Percentiles rank a stretch among this genome's conserved stretches.
phyloP scores from a whole-genome alignment of 2,329 filamentous ascomycete genomes.

The Talaromyces verruculosus region DNA sequence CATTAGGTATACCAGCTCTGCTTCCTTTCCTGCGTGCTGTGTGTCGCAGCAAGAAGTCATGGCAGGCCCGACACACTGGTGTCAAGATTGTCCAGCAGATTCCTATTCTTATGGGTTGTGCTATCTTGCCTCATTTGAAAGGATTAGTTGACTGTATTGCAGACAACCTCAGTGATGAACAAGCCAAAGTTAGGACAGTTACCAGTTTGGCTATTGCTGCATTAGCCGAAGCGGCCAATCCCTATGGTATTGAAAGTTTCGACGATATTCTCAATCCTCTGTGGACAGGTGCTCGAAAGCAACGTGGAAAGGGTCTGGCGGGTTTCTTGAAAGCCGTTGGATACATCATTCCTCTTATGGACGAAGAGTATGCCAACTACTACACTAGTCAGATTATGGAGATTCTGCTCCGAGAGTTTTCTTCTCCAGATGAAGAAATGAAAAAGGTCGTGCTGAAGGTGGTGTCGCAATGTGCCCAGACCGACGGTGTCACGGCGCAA shows the following conservation, averaged over 20 bases:
- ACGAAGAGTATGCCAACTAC: constrained; percentile 99
- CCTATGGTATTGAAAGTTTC: constrained; percentile 98
- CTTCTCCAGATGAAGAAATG: constrained; percentile 98
- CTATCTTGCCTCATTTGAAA: constrained; percentile 91
- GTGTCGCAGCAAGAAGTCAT: constrained; percentile 97
- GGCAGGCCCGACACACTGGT: constrained; percentile 95
- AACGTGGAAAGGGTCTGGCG: constrained; percentile 91
- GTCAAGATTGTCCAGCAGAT: constrained; percentile 99
- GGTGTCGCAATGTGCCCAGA: constrained; percentile 90
- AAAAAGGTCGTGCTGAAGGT: constrained; percentile 99
- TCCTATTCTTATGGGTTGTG: constrained; percentile 97
- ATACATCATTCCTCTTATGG: constrained; percentile 98
- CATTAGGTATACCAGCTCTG: constrained; percentile 90
- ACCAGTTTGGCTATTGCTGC: constrained; percentile 94
- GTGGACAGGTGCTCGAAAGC: constrained; percentile 94
- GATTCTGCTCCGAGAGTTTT: constrained; percentile 91
- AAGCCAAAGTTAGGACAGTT: constrained; percentile 95
- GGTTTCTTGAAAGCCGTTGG: constrained; percentile 97
- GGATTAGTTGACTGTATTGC: constrained; percentile 95
- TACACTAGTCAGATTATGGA: constrained; percentile 99
- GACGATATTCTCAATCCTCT: constrained; percentile 96
- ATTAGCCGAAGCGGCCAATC: constrained; percentile 91
- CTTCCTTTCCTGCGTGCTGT: constrained; percentile 94
- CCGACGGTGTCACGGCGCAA: constrained; percentile 88
- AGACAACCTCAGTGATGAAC: constrained; percentile 93